Evolutionary conservation across 148 eudicot species (phyloP).

Genomic region (Persicaria tinctoria): DNA sequence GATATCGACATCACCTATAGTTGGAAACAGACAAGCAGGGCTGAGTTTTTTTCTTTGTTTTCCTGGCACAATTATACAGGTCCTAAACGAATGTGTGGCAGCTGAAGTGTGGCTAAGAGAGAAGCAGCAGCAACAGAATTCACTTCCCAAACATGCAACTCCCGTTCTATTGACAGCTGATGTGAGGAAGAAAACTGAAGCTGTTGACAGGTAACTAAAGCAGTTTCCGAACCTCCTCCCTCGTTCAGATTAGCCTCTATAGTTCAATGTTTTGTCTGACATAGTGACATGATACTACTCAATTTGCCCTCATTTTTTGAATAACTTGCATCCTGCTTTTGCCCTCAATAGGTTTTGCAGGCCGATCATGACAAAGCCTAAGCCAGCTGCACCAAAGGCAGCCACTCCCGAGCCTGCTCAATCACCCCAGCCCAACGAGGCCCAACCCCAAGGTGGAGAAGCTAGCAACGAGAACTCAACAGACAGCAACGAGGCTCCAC

Average conservation of each 20-base stretch:
- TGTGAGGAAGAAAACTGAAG: slow-evolving; percentile 65
- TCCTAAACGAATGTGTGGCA: slow-evolving; percentile 55
- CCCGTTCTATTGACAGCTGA: slow-evolving; percentile 71
- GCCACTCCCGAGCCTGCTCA: slow-evolving; percentile 51
- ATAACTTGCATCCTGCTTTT: neutral
- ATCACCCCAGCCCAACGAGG: slow-evolving; percentile 30
- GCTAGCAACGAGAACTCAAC: slow-evolving; percentile 30
- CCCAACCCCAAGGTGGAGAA: slow-evolving; percentile 39
- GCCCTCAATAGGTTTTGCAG: slow-evolving; percentile 47
- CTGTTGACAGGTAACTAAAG: slow-evolving; percentile 60
- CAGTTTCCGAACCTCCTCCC: neutral
- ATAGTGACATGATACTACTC: neutral
- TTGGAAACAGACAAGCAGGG: neutral
- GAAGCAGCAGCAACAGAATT: slow-evolving; percentile 75
- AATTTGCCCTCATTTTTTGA: neutral
- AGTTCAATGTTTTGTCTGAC: neutral
- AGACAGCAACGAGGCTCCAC: slow-evolving; percentile 35
- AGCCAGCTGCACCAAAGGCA: slow-evolving; percentile 67
- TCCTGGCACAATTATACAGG: slow-evolving; percentile 26
- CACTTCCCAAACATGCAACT: slow-evolving; percentile 59
- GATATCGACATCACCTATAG: neutral
- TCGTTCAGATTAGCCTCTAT: neutral
- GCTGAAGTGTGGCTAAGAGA: slow-evolving; percentile 88
- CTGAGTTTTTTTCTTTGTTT: neutral
- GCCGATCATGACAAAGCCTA: slow-evolving; percentile 80